Evolutionary conservation across 139 green algal genomes (phyloP), one percentile per base, ranked within the genome.

Genomic region (Picochlorum sp.): DNA sequence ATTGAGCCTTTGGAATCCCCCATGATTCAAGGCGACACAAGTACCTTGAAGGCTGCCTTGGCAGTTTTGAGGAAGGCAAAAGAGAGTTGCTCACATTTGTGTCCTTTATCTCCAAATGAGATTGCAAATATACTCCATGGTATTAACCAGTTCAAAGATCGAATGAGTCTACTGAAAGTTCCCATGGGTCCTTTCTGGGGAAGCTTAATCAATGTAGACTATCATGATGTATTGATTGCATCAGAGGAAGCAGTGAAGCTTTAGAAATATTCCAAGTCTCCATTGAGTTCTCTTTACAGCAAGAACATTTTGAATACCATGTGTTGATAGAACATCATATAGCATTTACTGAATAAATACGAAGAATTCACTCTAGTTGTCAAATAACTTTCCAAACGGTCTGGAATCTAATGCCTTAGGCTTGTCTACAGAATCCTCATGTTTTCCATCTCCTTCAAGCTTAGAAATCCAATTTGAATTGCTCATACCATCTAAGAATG

Each of bases 111-210:
- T 0, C 35, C 44, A 1, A 31, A 72, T 9, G 72, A 69, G 1
- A 55, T 89, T 2, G 83, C 84, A 2, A 63, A 82, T 20, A 71
- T 90, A 18, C 50, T 90, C 44, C 79, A 86, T 25, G 85, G 84
- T 0, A 50, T 91, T n/a, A 57, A 72, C 12, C 51, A 51, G 12
- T 89, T 78, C 77, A 49, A 50, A 57, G 83, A 82, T 53, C 54
- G 51, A 35, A 47, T 8, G 39, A 47, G 22, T 47, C n/a, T n/a
- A n/a, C n/a, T n/a, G n/a, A n/a, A n/a, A n/a, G n/a, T n/a, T n/a
- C 20, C 9, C 39, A 64, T 68, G 59, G 66, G 57, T 56, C 60
- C 60, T 7, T 79, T 77, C 41, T 89, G 73, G 72, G 75, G 75
- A 12, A 67, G 69, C 14, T 58, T 76, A 25, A 35, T 36, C 7